Base-by-base conservation (phyloP, 345 rosid species). In the Ceriops tagal region DNA sequence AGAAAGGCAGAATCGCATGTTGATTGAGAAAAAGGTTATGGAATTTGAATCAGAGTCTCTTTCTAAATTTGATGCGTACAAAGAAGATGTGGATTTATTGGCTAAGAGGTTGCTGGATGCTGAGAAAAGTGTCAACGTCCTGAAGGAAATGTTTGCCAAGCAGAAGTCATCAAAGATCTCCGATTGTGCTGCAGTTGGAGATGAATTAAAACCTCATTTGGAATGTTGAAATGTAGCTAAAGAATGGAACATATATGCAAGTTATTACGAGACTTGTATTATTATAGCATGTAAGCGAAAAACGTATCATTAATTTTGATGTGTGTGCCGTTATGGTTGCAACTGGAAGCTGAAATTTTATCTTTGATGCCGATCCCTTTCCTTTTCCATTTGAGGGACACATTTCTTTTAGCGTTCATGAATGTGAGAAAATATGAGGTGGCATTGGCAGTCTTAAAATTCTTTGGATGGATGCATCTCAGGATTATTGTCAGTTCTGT, bases 11-110 rank as follows among this genome's bases (percentile, higher is more conserved):
- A 72, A 66, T 37, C 76, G 73, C 5, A 26, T 53, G 69, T 49
- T 73, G 52, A 62, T 76, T 32, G 86, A 88, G 78, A 81, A 76
- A 58, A 82, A 80, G 70, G 49, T 92, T 34, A 81, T 78, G 73
- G 96, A 85, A 59, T 81, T 89, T 65, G 91, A 77, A 81, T 72
- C 27, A 5, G 69, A 18, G 13, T 90, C 83, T 79, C 32, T 67
- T 58, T 47, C 10, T 9, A 77, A 65, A 76, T 79, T 89, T 53
- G 71, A 84, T 66, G 78, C 46, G 5, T 67, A 72, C 68, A 75
- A 75, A 20, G 73, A 67, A 20, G 47, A 10, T 2, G 80, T 85
- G 65, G 75, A 77, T 47, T 30, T 65, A 39, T 70, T 86, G 61
- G 39, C 59, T 46, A 65, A 66, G 70, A 78, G 73, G 75, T 26